phyloP scores from a whole-genome alignment of 2,329 filamentous ascomycete species.

The Trematosphaeria pertusa region DNA sequence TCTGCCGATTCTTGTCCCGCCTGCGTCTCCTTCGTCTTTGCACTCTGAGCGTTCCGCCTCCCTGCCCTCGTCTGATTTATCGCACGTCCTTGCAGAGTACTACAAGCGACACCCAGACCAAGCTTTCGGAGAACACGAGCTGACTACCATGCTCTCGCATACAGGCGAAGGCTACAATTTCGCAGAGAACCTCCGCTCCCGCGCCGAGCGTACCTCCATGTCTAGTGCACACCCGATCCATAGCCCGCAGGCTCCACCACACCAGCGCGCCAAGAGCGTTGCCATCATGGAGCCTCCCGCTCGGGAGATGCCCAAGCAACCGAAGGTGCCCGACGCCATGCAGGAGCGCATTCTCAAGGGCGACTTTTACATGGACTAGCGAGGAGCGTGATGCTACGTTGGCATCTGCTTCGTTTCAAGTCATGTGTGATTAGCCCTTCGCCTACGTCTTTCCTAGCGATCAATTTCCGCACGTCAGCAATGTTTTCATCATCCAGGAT shows the following conservation, averaged over 20 bases:
- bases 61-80: conserved; percentile 29
- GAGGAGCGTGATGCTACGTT: conserved; percentile 2
- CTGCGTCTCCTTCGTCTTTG: conserved; percentile 27
- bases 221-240: conserved; percentile 56
- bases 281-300: conserved; percentile 65
- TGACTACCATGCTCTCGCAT: conserved; percentile 65
- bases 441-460: conserved; percentile 3
- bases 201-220: conserved; percentile 77
- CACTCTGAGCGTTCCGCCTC: conserved; percentile 31
- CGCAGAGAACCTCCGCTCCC: conserved; percentile 92
- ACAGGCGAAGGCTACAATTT: conserved; percentile 96
- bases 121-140: conserved; percentile 60
- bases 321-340: conserved; percentile 78
- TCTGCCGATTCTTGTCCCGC: conserved; percentile 30
- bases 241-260: conserved; percentile 41
- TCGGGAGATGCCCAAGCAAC: conserved; percentile 65
- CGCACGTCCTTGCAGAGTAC: conserved; percentile 39
- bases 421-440: conserved; percentile 25
- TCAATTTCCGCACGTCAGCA: conserved; percentile 1
- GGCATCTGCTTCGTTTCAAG: conserved; percentile 17
- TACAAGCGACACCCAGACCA: conserved; percentile 39
- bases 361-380: conserved; percentile 95
- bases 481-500: conserved; percentile 4
- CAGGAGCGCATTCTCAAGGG: conserved; percentile 97
- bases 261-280: conserved; percentile 75